Conservation (phyloP, 192 early-diverging fungal species). For the Oehlia diaphana region DNA sequence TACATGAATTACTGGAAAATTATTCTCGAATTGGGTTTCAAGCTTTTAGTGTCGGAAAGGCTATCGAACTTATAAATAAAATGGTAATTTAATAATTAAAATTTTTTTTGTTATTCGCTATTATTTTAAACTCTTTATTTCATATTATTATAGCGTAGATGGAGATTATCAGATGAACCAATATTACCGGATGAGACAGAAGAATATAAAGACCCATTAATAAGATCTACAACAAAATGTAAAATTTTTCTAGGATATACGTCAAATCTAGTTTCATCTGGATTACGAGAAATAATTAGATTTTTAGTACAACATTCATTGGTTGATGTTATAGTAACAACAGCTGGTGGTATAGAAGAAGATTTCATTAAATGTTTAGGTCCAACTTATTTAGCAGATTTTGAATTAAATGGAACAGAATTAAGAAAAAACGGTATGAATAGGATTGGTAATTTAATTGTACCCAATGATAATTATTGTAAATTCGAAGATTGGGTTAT, state of each 20-base stretch:
- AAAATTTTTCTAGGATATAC: constrained; percentile 99
- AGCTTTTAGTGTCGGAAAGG: constrained; percentile 83
- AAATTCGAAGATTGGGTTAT: constrained; percentile 99
- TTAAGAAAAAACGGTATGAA: constrained; percentile 90
- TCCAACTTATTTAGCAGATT: constrained; percentile 84
- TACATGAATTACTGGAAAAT: constrained; percentile 65
- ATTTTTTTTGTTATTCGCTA: too few species aligned
- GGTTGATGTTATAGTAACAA: constrained; percentile 88
- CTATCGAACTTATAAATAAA: constrained; percentile 87
- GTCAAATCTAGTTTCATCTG: constrained; percentile 95
- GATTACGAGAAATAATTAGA: constrained; percentile 87
- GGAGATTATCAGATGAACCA: constrained; percentile 91
- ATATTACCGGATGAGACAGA: constrained; percentile 55
- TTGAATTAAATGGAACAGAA: constrained; percentile 70
- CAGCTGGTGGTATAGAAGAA: constrained; percentile 96
- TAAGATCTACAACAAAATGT: constrained; percentile 74
- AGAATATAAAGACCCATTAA: constrained; percentile 58
- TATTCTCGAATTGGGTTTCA: constrained; percentile 91
- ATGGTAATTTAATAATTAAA: constrained; percentile 61
- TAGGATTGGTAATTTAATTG: constrained; percentile 94
- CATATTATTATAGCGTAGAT: constrained; percentile 50
- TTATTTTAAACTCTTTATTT: not conserved
- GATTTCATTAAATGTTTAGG: constrained; percentile 98
- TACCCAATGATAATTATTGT: constrained; percentile 99
- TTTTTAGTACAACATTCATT: constrained; percentile 88